Evolutionary conservation across 2,329 filamentous ascomycete genomes (phyloP), one percentile per base, ranked within the genome.

Genomic region (Trichoderma citrinoviride): DNA sequence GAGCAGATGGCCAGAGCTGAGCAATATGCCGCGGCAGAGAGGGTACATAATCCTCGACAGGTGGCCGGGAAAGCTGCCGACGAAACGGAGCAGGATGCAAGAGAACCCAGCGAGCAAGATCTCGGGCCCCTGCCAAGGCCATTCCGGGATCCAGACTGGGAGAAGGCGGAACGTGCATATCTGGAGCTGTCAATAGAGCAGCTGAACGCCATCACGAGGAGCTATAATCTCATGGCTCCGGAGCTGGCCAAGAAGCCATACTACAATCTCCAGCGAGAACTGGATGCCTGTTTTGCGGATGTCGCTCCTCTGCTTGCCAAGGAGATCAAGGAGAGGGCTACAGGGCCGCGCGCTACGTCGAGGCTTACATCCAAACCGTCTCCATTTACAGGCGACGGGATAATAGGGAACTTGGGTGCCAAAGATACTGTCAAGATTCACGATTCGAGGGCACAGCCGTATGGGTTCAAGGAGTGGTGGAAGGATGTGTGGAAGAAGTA

Each of bases 161-260:
- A 95, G 68, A 77, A 81, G 21, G 83, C 85, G 6, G 92, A 98
- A 76, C 78, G 80, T 3, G 82, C 88, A 7, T 98, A 96, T 77
- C 87, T 93, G 74, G 85, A 84, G 44, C 83, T 95, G 5, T 86
- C 91, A 5, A 85, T 99, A 68, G 83, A 85, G 53, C 87, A 91
- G 64, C 85, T 98, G 64, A 98, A 98, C 77, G 77, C 79, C 33
- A 82, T 96, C 55, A 90, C 92, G 7, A 86, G 95, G 27, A 91
- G 91, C 15, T 99, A 99, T 80, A 98, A 98, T 71, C 85, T 98
- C 3, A 94, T 96, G 87, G 94, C 95, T 0, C 95, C 95, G 0
- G 89, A 92, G 62, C 83, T 97, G 1, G 93, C 94, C 2, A 96
- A 95, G 78, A 97, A 97, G 76, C 92, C 94, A 0, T 98, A 98